These are phyloP conservation scores for Blastobotrys mokoenaii DNA, from an alignment of 805 yeast species.

Conservation along the genomic window DNA sequence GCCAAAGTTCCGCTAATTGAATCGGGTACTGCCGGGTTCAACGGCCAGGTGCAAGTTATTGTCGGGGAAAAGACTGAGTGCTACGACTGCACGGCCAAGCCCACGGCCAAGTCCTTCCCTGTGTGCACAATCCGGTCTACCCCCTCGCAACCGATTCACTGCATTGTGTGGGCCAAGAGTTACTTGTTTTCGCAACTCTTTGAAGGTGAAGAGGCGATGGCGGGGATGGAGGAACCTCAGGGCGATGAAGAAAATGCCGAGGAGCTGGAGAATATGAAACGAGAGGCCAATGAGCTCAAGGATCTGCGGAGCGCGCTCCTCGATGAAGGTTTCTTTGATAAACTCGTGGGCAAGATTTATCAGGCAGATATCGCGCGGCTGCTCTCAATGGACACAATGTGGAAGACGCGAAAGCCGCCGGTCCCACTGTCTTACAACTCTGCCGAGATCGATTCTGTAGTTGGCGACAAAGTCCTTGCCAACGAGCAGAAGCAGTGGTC, in stretches of 20 bases:
- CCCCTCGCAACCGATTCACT: slow-evolving; percentile 92
- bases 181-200: slow-evolving; percentile 78
- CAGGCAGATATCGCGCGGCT: slow-evolving; percentile 72
- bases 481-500: slow-evolving; percentile 48
- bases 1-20: slow-evolving; percentile 74
- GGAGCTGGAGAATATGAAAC: slow-evolving; percentile 28
- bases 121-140: slow-evolving; percentile 96
- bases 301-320: slow-evolving; percentile 25
- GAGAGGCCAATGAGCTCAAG: slow-evolving; percentile 31
- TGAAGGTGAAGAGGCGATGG: slow-evolving; percentile 42
- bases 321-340: slow-evolving; percentile 27
- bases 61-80: slow-evolving; percentile 79
- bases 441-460: slow-evolving; percentile 12
- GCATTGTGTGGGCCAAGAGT: slow-evolving; percentile 96
- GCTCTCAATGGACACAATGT: slow-evolving; percentile 58
- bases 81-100: slow-evolving; percentile 84
- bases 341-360: slow-evolving; percentile 42
- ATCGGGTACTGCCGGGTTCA: slow-evolving; percentile 90
- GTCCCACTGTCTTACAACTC: slow-evolving; percentile 41
- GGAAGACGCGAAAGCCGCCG: slow-evolving; percentile 71
- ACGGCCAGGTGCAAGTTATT: slow-evolving; percentile 92
- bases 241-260: slow-evolving; percentile 38
- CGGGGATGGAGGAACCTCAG: slow-evolving; percentile 56
- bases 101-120: slow-evolving; percentile 83
- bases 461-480: slow-evolving; percentile 25